Evolutionary conservation across 768 basidiomycete genomes (phyloP), one percentile per base, ranked within the genome.

Genomic region (Jaapia argillacea): DNA sequence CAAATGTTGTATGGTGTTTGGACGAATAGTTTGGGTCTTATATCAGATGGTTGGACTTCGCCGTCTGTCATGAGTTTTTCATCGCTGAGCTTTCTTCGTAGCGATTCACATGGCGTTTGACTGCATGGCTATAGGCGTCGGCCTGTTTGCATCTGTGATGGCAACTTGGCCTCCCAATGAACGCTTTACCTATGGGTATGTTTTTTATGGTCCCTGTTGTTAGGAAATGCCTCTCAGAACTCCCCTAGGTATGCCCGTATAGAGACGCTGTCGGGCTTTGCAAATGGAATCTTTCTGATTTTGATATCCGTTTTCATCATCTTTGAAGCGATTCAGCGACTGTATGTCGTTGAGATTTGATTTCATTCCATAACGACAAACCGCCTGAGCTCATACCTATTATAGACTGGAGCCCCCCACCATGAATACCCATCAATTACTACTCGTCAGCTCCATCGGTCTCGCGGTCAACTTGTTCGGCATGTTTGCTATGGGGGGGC

Each of bases 61-160:
- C 37, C 21, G 22, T 38, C 37, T 7, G 37, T 10, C 7, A 21
- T 21, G 21, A 16, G 20, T 41, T 12, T 10, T n/a, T 24, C 26
- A 13, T 41, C 26, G 14, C 5, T 3, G 24, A 20, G 14, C 40
- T 27, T 12, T 28, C 25, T 25, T 4, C 6, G 16, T 51, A 98
- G 94, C 96, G 18, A 98, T 99, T 27, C 96, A 99, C 57, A 99
- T 98, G 96, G 89, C 91, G 7, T 99, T 99, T 53, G 96, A 99
- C 64, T 98, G 96, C 57, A 80, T 97, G 75, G 94, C 94, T 1
- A 90, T 99, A 41, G 91, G 80, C 0, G 88, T 99, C 42, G 96
- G 96, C 2, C 72, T 99, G 2, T 79, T 96, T 45, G 96, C 96
- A 4, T 93, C 89, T 6, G 87, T 99, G 4, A 98, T 98, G 85